These are phyloP conservation scores for Colletotrichum caudatum DNA, from an alignment of 2,329 filamentous ascomycete genomes.

Conservation along the genomic window DNA sequence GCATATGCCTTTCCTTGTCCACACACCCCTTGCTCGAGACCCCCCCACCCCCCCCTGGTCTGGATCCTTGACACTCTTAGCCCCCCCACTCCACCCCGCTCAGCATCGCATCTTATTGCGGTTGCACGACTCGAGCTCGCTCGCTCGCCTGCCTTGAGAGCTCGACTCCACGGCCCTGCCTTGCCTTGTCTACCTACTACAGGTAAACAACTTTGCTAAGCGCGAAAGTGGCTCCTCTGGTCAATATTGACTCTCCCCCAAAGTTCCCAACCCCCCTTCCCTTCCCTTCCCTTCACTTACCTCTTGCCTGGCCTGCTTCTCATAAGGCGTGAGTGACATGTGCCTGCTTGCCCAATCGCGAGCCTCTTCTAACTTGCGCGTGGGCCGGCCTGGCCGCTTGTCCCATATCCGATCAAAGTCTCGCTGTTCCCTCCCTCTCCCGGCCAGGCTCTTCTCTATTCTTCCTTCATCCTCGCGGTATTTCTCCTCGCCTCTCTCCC, in stretches of 20 bases:
- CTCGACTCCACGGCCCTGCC: slow-evolving; percentile 17
- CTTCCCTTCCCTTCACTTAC: neutral
- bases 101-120: slow-evolving; percentile 9
- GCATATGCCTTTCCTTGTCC: slow-evolving; percentile 24
- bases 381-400: slow-evolving; percentile 33
- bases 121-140: slow-evolving; percentile 27
- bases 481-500: slow-evolving; percentile 33
- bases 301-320: slow-evolving; percentile 26
- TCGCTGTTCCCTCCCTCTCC: slow-evolving; percentile 35
- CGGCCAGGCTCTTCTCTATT: slow-evolving; percentile 35
- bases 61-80: slow-evolving; percentile 35
- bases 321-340: slow-evolving; percentile 26
- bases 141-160: slow-evolving; percentile 8
- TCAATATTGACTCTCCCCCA: neutral
- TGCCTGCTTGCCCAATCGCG: neutral
- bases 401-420: slow-evolving; percentile 41
- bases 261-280: slow-evolving; percentile 2
- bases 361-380: slow-evolving; percentile 23
- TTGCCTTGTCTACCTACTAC: neutral
- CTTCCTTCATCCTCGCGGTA: slow-evolving; percentile 28
- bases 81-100: slow-evolving; percentile 26
- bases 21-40: slow-evolving; percentile 1
- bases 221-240: neutral
- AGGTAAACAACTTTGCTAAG: slow-evolving; percentile 13
- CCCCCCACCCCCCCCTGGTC: slow-evolving; percentile 18